Evolutionary conservation across 495 filamentous ascomycete species (phyloP).

Genomic region (Xylaria acuta): DNA sequence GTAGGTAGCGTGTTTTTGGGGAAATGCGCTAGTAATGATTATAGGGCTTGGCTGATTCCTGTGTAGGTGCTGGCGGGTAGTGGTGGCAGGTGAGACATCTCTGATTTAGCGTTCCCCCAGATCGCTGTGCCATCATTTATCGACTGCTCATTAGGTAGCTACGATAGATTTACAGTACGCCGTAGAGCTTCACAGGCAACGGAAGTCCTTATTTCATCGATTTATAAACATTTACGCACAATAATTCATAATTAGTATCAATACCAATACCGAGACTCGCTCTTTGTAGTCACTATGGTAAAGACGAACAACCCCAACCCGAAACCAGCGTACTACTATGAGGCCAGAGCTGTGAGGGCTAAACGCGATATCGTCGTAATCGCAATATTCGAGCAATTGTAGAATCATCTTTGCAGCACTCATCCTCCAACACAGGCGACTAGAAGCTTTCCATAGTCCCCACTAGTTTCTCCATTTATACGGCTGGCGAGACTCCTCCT

Average conservation of each 20-base stretch:
- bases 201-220: background rate
- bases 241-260: slow-evolving; percentile 2
- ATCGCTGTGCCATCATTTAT: background rate
- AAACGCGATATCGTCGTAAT: background rate
- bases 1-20: background rate
- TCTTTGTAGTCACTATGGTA: background rate
- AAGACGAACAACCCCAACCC: background rate
- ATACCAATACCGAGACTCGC: background rate
- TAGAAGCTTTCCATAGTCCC: slow-evolving; percentile 78
- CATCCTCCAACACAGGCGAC: slow-evolving; percentile 59
- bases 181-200: background rate
- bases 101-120: background rate
- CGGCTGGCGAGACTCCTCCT: slow-evolving; percentile 64
- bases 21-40: background rate
- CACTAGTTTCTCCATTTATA: slow-evolving; percentile 83
- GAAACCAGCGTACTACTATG: background rate
- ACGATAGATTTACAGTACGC: background rate
- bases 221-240: background rate
- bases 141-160: background rate
- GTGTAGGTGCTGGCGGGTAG: no score
- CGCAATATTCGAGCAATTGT: background rate
- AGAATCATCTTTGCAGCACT: slow-evolving; percentile 29
- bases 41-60: background rate
- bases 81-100: background rate
- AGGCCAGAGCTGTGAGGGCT: background rate